Evolutionary conservation across 2,329 filamentous ascomycete species (phyloP), one percentile per base, ranked within the genome.

Genomic region (Neoscytalidium dimidiatum): DNA sequence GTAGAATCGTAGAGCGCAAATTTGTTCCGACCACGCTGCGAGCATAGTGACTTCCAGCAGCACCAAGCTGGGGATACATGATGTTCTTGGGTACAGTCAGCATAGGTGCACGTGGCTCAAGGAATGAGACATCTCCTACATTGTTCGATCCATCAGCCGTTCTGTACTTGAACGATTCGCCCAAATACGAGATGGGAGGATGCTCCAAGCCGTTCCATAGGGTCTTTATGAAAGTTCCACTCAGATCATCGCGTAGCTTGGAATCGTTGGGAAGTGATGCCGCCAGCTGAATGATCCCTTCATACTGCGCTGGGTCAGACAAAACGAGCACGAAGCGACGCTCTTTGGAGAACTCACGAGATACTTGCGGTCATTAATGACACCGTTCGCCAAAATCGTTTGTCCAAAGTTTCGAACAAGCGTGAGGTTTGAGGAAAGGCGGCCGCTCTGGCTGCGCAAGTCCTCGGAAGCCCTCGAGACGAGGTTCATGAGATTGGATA

Each of bases 41-140:
- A 49, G 88, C 88, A 68, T 90, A 90, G 0, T 85, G 81, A 35
- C 84, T 84, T 21, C 83, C 83, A 11, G 88, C 86, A 57, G 80
- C 81, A 1, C 88, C 88, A 41, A 91, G 77, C 57, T 86, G 79
- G 2, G 88, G 88, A 68, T 82, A 79, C 43, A 86, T 78, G 65
- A 86, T 80, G 69, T 86, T 90, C 53, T 58, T 21, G 3, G 23
- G 7, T 9, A 7, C 8, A 6, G 35, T 58, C 78, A 87, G 81
- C 67, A 75, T 75, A 60, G 73, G 76, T 9, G 13, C 23, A 9
- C 51, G 51, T 44, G 23, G 21, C 23, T 2, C 3, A 17, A 1
- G 26, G 11, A 29, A 33, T 33, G 46, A 38, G 46, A 57, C 23
- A n/a, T 13, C 9, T 28, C 53, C 5, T 17, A 21, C 53, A 69